Evolutionary conservation across 192 early-diverging fungal genomes (phyloP).

Genomic region (Coemansia sp.): DNA sequence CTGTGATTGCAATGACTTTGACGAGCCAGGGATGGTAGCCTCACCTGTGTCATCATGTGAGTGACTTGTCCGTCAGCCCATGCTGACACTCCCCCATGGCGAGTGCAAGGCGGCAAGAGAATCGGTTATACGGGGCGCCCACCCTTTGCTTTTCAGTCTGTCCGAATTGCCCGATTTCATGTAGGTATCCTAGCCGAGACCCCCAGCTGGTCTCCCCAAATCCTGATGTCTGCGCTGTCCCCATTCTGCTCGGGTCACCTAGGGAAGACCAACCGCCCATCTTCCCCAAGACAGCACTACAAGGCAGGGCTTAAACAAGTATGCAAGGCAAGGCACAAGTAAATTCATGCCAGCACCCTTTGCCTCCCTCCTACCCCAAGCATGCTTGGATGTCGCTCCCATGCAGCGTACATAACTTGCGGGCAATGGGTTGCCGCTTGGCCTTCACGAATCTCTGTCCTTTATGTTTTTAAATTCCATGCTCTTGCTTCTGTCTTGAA

Average conservation of each 20-base stretch:
- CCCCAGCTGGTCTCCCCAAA: background rate
- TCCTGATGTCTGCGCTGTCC: background rate
- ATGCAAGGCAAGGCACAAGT: background rate
- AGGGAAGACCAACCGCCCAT: background rate
- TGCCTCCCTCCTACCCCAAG: background rate
- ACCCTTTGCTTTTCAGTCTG: background rate
- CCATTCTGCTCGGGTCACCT: background rate
- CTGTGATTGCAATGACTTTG: background rate
- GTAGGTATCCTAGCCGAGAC: background rate
- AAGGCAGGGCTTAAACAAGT: slow-evolving; percentile 2
- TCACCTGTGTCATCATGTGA: background rate
- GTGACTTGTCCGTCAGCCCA: background rate
- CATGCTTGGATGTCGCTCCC: background rate
- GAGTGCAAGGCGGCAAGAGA: background rate
- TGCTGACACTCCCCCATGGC: background rate
- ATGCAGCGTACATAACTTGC: slow-evolving; percentile 4
- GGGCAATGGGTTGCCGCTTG: background rate
- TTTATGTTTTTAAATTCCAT: background rate
- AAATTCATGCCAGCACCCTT: background rate
- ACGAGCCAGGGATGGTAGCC: background rate
- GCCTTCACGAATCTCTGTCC: background rate
- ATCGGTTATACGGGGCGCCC: background rate
- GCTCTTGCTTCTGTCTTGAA: background rate
- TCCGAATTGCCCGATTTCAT: background rate
- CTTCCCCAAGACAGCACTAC: background rate